Evolutionary conservation across 306 rosid species (phyloP).

Genomic region (Dalbergia oliveri): DNA sequence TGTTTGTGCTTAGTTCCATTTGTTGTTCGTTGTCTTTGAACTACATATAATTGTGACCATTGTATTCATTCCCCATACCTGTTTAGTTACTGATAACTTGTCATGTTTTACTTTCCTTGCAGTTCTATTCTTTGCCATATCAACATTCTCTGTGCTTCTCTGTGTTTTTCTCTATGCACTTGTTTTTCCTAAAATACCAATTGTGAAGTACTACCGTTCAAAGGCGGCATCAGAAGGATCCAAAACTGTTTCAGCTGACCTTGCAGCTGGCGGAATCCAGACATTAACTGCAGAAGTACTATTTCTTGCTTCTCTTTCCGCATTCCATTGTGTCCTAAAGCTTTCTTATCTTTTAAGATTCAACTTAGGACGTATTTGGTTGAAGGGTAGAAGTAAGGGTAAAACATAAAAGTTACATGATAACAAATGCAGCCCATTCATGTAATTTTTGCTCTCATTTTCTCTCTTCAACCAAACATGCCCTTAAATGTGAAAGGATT

Average conservation of each 20-base stretch:
- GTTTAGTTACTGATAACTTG: slow-evolving; percentile 5
- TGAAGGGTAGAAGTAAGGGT: too few relatives aligned
- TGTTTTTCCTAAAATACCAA: slow-evolving; percentile 77
- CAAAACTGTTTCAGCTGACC: slow-evolving; percentile 91
- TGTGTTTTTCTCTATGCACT: slow-evolving; percentile 80
- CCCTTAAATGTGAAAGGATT: neutral
- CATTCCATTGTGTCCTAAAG: neutral
- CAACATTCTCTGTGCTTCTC: slow-evolving; percentile 77
- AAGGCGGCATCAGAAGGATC: slow-evolving; percentile 93
- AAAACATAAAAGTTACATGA: too few relatives aligned
- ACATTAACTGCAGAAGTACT: slow-evolving; percentile 53
- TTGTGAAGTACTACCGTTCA: slow-evolving; percentile 84
- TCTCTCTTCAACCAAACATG: too few relatives aligned
- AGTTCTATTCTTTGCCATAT: slow-evolving; percentile 88
- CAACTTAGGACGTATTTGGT: neutral
- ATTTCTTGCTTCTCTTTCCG: slow-evolving; percentile 6
- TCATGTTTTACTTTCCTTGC: slow-evolving; percentile 49
- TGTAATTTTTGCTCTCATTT: too few relatives aligned
- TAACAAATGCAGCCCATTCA: too few relatives aligned
- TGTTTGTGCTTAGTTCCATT: neutral
- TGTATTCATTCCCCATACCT: neutral
- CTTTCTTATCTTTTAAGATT: neutral
- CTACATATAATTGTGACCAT: neutral
- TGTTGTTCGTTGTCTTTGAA: slow-evolving; percentile 6
- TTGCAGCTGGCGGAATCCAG: slow-evolving; percentile 87